Evolutionary conservation across 352 stramenopile genomes (phyloP).

Genomic region (Phytophthora lateralis): DNA sequence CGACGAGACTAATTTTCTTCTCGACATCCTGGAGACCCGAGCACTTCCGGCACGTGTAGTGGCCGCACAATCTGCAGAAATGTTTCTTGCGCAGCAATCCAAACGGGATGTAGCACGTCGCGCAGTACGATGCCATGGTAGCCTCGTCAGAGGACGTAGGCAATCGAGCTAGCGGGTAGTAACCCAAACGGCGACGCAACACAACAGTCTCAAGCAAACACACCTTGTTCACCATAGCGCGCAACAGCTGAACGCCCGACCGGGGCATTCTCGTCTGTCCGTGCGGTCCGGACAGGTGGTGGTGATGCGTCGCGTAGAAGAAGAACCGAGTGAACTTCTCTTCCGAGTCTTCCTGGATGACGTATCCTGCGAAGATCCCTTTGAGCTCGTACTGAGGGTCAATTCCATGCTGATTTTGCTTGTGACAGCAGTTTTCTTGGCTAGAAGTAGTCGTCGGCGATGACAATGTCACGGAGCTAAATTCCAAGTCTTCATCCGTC

Average conservation of each 20-base stretch:
- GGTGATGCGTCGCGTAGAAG: slow-evolving; percentile 56
- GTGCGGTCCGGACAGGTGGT: slow-evolving; percentile 7
- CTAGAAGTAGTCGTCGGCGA: slow-evolving; percentile 29
- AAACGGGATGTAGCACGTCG: slow-evolving; percentile 50
- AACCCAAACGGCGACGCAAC: slow-evolving; percentile 58
- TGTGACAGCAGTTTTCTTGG: slow-evolving; percentile 19
- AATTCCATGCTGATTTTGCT: slow-evolving; percentile 23
- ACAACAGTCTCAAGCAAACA: slow-evolving; percentile 46
- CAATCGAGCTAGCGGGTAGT: slow-evolving; percentile 44
- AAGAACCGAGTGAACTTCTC: slow-evolving; percentile 70
- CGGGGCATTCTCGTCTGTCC: slow-evolving; percentile 31
- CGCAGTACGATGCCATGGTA: slow-evolving; percentile 43
- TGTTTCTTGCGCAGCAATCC: slow-evolving; percentile 52
- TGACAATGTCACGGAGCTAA: slow-evolving; percentile 25
- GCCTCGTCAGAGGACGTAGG: slow-evolving; percentile 27
- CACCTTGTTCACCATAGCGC: slow-evolving; percentile 50
- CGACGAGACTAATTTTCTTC: slow-evolving; percentile 43
- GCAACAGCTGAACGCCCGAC: slow-evolving; percentile 51
- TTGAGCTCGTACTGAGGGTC: slow-evolving; percentile 34
- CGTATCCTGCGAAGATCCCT: slow-evolving; percentile 58
- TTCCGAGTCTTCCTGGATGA: slow-evolving; percentile 60
- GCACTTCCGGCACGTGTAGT: slow-evolving; percentile 65
- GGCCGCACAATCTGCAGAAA: slow-evolving; percentile 61
- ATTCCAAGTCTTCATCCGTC: slow-evolving; percentile 38
- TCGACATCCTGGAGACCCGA: slow-evolving; percentile 51